Conservation (phyloP, 2,329 filamentous ascomycete genomes). For the Cordyceps javanica region DNA sequence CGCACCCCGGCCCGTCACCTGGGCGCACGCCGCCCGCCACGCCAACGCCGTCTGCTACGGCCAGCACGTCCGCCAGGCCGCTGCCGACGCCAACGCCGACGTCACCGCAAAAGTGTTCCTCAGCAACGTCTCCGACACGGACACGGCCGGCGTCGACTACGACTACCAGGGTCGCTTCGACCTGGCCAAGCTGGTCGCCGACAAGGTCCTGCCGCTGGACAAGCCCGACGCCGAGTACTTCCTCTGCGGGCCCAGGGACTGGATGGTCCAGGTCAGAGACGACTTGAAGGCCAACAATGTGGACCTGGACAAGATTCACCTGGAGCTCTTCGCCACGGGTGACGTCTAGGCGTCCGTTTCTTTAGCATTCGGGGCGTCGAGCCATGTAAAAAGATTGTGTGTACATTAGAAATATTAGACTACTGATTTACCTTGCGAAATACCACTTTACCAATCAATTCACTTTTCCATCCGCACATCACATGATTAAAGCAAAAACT, state of each 20-base stretch:
- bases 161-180: constrained; percentile 50
- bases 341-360: constrained; percentile 23
- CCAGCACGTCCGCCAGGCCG: constrained; percentile 38
- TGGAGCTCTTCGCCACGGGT: constrained; percentile 59
- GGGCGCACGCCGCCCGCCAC: constrained; percentile 55
- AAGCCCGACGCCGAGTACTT: constrained; percentile 55
- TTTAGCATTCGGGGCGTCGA: neutral
- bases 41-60: constrained; percentile 49
- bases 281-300: constrained; percentile 49
- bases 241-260: constrained; percentile 59
- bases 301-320: constrained; percentile 45
- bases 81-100: constrained; percentile 18
- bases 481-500: constrained; percentile 8
- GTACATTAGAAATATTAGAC: constrained; percentile 2
- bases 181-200: constrained; percentile 43
- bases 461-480: neutral
- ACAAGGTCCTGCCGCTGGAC: constrained; percentile 44
- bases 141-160: constrained; percentile 47
- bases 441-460: neutral
- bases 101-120: constrained; percentile 45
- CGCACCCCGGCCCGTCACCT: constrained; percentile 45
- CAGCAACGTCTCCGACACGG: constrained; percentile 35
- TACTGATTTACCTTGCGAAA: neutral
- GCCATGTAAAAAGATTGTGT: neutral
- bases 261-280: constrained; percentile 56